These are phyloP conservation scores for Pseudozyma hubeiensis DNA, from an alignment of 1,284 basidiomycete genomes.

Conservation along the genomic window DNA sequence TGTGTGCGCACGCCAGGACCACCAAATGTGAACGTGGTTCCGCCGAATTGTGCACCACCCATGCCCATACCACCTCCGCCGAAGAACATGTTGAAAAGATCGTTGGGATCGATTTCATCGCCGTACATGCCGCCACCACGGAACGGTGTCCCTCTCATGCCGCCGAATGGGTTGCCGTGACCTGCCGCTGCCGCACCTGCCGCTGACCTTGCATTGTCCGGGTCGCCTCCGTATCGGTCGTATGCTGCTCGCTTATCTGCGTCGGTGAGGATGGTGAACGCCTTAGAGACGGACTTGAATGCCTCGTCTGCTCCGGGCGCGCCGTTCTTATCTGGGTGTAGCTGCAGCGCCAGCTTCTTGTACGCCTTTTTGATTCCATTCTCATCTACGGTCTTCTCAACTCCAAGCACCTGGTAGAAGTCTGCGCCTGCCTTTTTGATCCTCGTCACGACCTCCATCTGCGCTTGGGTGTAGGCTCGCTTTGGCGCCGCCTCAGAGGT, in stretches of 20 bases:
- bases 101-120: slow-evolving; percentile 91
- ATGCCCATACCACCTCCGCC: slow-evolving; percentile 79
- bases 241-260: slow-evolving; percentile 89
- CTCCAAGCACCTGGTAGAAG: slow-evolving; percentile 90
- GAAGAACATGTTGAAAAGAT: slow-evolving; percentile 99
- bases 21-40: slow-evolving; percentile 64
- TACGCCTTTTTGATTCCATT: slow-evolving; percentile 89
- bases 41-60: slow-evolving; percentile 56
- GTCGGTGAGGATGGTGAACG: slow-evolving; percentile 94
- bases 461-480: slow-evolving; percentile 87
- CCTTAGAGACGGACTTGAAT: slow-evolving; percentile 98
- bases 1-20: slow-evolving; percentile 60
- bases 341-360: slow-evolving; percentile 91
- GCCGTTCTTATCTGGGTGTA: slow-evolving; percentile 98
- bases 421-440: slow-evolving; percentile 84
- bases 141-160: slow-evolving; percentile 41
- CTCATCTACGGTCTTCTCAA: slow-evolving; percentile 87
- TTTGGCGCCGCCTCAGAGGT: slow-evolving; percentile 71
- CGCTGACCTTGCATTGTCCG: slow-evolving; percentile 81
- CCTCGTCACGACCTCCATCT: slow-evolving; percentile 85
- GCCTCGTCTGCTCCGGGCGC: slow-evolving; percentile 98
- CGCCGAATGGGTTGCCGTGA: slow-evolving; percentile 27
- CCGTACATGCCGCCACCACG: slow-evolving; percentile 67
- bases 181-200: slow-evolving; percentile 70
- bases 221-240: slow-evolving; percentile 86